phyloP scores from a whole-genome alignment of 2,329 filamentous ascomycete genomes.

The Diaporthe capsici region DNA sequence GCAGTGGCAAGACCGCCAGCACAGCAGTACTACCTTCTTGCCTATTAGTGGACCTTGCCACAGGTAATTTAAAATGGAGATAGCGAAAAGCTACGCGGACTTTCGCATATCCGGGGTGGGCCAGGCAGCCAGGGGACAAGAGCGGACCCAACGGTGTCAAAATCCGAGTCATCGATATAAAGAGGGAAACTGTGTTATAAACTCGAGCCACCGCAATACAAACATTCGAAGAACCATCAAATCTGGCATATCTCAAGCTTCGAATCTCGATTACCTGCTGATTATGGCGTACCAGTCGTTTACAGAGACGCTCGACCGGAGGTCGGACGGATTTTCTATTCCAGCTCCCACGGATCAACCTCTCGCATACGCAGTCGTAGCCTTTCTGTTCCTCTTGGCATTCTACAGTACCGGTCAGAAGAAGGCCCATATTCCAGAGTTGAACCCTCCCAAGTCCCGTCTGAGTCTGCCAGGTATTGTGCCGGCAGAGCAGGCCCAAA shows the following conservation, averaged over 20 bases:
- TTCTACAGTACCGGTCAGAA: background rate
- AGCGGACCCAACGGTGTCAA: background rate
- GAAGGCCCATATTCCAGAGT: background rate
- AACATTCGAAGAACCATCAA: background rate
- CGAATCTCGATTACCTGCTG: background rate
- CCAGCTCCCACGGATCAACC: background rate
- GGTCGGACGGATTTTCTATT: background rate
- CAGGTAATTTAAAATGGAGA: too few relatives aligned
- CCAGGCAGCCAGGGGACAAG: background rate
- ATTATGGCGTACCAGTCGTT: background rate
- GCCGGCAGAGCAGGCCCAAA: background rate
- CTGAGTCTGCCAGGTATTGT: background rate
- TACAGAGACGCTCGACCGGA: background rate
- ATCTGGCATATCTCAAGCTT: background rate
- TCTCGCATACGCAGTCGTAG: background rate
- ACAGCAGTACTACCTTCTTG: background rate
- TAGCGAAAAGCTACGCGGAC: background rate
- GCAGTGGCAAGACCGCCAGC: too few relatives aligned
- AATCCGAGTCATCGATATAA: background rate
- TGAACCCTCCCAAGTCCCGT: constrained; percentile 10
- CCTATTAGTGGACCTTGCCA: background rate
- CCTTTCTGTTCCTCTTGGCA: background rate
- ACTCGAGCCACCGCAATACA: background rate
- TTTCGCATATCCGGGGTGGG: background rate
- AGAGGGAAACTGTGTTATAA: background rate